Conservation (phyloP, 164 flowering plant genomes). For the Protea cynaroides region DNA sequence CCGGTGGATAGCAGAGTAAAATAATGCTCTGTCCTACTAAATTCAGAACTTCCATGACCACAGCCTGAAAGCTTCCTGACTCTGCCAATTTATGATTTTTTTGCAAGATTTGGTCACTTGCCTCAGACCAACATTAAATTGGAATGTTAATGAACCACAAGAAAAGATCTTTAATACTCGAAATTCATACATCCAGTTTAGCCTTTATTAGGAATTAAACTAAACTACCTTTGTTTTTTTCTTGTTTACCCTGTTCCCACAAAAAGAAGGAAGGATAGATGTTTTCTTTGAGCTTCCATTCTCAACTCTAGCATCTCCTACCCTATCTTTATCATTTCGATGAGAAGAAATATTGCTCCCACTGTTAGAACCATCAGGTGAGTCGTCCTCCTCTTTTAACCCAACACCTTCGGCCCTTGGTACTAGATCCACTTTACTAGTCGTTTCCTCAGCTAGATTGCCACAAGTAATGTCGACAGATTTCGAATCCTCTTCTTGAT, state of each 20-base stretch:
- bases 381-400: conserved; percentile 51
- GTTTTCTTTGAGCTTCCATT: conserved; percentile 22
- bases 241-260: conserved; percentile 29
- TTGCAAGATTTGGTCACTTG: not conserved
- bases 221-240: conserved; percentile 54
- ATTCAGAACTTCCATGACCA: not conserved
- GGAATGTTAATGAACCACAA: not conserved
- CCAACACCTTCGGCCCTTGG: conserved; percentile 15
- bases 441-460: conserved; percentile 1
- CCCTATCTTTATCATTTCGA: conserved; percentile 17
- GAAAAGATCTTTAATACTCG: not conserved
- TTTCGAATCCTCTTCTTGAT: conserved; percentile 57
- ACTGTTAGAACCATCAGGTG: conserved; percentile 27
- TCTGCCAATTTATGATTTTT: not conserved
- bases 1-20: not conserved
- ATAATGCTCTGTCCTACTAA: not conserved
- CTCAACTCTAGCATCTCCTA: conserved; percentile 10
- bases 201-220: not conserved
- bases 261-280: conserved; percentile 22
- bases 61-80: not conserved
- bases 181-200: not conserved
- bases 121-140: not conserved
- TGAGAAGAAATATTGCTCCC: conserved; percentile 12
- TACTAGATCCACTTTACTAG: conserved; percentile 11
- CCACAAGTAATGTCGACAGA: conserved; percentile 72